Evolutionary conservation across 768 basidiomycete genomes (phyloP).

Genomic region (Sarcodon aspratus): DNA sequence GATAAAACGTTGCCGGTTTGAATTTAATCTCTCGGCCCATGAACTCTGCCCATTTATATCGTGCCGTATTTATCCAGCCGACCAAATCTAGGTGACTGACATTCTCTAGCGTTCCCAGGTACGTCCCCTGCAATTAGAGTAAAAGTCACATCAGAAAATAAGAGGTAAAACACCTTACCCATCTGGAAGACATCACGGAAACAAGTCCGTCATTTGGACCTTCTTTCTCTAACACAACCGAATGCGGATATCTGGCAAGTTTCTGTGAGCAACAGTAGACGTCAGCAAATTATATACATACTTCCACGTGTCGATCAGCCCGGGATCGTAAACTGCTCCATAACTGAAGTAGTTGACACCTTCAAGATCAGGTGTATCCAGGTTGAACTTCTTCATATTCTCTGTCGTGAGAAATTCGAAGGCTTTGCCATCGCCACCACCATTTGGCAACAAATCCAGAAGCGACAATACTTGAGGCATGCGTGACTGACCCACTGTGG

Average conservation of each 20-base stretch:
- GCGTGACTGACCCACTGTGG: conserved; percentile 51
- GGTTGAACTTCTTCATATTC: conserved; percentile 85
- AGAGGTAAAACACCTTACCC: conserved; percentile 33
- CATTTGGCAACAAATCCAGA: conserved; percentile 79
- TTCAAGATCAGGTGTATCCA: conserved; percentile 66
- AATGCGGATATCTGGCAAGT: conserved; percentile 47
- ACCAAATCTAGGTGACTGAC: conserved; percentile 92
- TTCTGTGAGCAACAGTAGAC: not conserved
- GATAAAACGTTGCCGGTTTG: conserved; percentile 85
- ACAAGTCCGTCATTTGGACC: conserved; percentile 95
- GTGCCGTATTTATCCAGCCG: conserved; percentile 85
- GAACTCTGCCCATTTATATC: conserved; percentile 85
- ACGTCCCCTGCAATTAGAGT: conserved; percentile 54
- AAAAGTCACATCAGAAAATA: not conserved
- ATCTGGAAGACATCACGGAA: conserved; percentile 75
- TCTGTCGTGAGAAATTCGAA: conserved; percentile 81
- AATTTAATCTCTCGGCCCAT: conserved; percentile 86
- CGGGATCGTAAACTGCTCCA: conserved; percentile 87
- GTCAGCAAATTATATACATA: conserved; percentile 11
- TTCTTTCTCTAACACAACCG: conserved; percentile 74
- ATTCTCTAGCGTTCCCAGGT: conserved; percentile 81
- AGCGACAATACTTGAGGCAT: conserved; percentile 63
- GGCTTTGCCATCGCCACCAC: conserved; percentile 90
- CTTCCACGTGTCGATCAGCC: conserved; percentile 86
- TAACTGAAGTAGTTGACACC: conserved; percentile 88